Evolutionary conservation across 1,139 yeast species (phyloP).

Genomic region (Blastobotrys indianensis): DNA sequence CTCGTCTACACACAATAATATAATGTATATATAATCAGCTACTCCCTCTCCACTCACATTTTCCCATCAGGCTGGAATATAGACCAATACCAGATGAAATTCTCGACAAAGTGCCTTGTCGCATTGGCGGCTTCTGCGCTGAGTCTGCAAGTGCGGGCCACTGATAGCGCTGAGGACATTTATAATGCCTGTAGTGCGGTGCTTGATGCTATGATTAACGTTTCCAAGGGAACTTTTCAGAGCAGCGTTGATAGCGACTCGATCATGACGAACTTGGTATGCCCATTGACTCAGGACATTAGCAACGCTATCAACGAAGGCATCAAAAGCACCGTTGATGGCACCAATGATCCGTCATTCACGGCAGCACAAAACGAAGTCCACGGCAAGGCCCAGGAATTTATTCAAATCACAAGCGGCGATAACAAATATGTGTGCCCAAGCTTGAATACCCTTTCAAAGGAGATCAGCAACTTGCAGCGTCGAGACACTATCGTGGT

Average conservation of each 20-base stretch:
- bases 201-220: conserved; percentile 5
- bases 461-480: conserved; percentile 1
- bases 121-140: neutral
- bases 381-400: neutral
- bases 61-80: too few species aligned
- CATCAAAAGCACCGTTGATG: conserved; percentile 2
- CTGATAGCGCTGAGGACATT: conserved; percentile 4
- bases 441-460: conserved; percentile 5
- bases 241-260: conserved; percentile 4
- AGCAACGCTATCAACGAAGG: conserved; percentile 1
- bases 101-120: neutral
- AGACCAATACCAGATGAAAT: too few species aligned
- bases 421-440: conserved; percentile 8
- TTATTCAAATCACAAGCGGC: neutral
- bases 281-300: conserved; percentile 6
- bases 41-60: too few species aligned
- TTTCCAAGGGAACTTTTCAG: conserved; percentile 1
- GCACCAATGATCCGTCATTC: conserved; percentile 3
- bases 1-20: too few species aligned
- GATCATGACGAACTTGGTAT: conserved; percentile 8
- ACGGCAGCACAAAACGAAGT: conserved; percentile 1
- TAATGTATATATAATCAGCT: too few species aligned
- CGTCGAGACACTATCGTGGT: neutral
- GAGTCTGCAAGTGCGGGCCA: neutral
- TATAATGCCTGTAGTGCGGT: conserved; percentile 1